Conservation (phyloP, 306 rosid species). For the Phaseolus lunatus region DNA sequence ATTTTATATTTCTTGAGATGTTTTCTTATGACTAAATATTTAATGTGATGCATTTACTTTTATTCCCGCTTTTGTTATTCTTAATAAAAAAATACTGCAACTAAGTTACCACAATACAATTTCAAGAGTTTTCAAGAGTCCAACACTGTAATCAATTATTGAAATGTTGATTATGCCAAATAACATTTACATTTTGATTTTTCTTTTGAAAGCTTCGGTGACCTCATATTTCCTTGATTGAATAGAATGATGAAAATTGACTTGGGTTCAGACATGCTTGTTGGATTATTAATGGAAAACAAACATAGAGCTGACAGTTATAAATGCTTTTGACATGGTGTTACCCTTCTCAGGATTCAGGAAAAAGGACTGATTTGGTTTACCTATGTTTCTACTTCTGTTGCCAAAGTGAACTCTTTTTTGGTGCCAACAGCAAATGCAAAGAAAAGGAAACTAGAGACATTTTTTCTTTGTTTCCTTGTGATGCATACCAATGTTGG, state of each 20-base stretch:
- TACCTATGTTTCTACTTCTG: neutral
- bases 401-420: neutral
- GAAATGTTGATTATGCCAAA: no score
- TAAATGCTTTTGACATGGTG: neutral
- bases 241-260: conserved; percentile 13
- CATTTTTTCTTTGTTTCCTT: neutral
- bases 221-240: conserved; percentile 1
- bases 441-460: conserved; percentile 17
- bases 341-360: conserved; percentile 5
- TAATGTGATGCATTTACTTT: no score
- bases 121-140: no score
- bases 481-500: neutral
- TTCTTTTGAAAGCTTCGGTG: neutral
- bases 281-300: conserved; percentile 33
- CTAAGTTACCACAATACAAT: no score
- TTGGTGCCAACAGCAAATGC: neutral
- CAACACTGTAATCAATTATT: no score
- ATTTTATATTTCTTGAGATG: no score
- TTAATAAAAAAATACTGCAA: no score
- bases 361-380: neutral
- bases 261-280: neutral
- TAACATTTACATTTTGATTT: no score
- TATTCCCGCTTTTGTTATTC: no score
- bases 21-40: no score
- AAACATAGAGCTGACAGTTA: neutral